Conservation (phyloP, 768 basidiomycete species). For the Auricularia auricula-judae region DNA sequence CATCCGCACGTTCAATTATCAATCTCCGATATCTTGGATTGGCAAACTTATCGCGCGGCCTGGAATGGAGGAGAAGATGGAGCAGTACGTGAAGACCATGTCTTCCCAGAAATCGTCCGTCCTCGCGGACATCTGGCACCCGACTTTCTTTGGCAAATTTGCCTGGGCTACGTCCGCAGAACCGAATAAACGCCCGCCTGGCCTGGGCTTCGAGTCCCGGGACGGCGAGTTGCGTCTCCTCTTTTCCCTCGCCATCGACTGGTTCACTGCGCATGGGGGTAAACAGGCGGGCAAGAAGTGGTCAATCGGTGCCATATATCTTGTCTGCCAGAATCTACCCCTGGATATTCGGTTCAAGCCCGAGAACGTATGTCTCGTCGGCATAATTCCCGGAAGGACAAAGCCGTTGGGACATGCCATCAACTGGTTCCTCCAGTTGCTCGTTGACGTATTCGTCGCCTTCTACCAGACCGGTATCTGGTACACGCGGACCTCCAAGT, state of each 20-base stretch:
- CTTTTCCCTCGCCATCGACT: constrained; percentile 3
- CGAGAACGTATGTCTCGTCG: constrained; percentile 4
- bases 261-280: constrained; percentile 2
- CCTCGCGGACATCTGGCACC: constrained; percentile 2
- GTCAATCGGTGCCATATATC: constrained; percentile 3
- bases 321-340: constrained; percentile 4
- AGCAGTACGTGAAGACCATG: not conserved
- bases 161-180: not conserved
- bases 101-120: not conserved
- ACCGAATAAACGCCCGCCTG: not conserved
- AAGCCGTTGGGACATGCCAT: not conserved
- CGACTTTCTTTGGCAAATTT: not conserved
- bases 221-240: not conserved
- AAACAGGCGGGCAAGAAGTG: not conserved
- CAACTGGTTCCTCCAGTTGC: not conserved
- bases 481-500: not conserved
- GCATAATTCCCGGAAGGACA: constrained; percentile 2
- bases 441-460: not conserved
- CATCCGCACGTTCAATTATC: not conserved
- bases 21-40: not conserved
- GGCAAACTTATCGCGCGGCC: not conserved
- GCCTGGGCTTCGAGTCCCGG: not conserved
- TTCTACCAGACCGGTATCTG: not conserved
- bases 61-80: not conserved
- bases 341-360: not conserved